Percentiles rank a stretch among this genome's conserved stretches.
Conservation (phyloP, 2,329 filamentous ascomycete species). For the Chrysosporium keratinophilum region DNA sequence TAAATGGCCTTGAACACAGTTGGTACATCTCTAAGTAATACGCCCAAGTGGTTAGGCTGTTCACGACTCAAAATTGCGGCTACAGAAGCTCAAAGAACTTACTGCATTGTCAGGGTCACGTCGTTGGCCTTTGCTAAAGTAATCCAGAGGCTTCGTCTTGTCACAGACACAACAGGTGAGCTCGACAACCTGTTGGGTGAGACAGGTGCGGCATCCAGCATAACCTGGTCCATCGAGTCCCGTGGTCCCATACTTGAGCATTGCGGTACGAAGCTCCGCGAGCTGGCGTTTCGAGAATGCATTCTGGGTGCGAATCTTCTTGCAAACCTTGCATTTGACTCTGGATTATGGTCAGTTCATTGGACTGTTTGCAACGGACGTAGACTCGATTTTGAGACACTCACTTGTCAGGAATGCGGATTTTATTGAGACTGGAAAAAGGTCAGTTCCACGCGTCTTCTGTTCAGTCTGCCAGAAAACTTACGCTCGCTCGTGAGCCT, state of each 20-base stretch:
- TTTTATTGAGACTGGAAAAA: constrained; percentile 21
- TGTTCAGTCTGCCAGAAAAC: not conserved
- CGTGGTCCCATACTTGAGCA: constrained; percentile 18
- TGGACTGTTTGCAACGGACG: not conserved
- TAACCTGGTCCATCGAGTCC: constrained; percentile 15
- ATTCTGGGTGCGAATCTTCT: constrained; percentile 28
- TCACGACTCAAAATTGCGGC: not conserved
- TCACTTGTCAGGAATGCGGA: constrained; percentile 28
- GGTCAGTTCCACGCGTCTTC: not conserved
- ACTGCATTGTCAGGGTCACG: constrained; percentile 38
- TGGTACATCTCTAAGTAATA: constrained; percentile 32
- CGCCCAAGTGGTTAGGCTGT: not conserved
- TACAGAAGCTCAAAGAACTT: constrained; percentile 18
- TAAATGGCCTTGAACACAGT: constrained; percentile 28
- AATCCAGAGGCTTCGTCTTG: constrained; percentile 37
- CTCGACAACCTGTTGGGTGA: constrained; percentile 36
- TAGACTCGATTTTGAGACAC: constrained; percentile 3
- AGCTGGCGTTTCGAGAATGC: constrained; percentile 43
- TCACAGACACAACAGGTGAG: constrained; percentile 41
- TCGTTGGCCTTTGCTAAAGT: constrained; percentile 43
- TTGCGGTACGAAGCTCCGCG: constrained; percentile 24
- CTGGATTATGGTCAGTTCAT: constrained; percentile 21
- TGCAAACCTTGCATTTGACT: constrained; percentile 41
- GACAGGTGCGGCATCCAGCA: constrained; percentile 39
- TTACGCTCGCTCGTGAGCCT: constrained; percentile 20